Conservation (phyloP, 108 stramenopile species). For the Nitzschia putrida region DNA sequence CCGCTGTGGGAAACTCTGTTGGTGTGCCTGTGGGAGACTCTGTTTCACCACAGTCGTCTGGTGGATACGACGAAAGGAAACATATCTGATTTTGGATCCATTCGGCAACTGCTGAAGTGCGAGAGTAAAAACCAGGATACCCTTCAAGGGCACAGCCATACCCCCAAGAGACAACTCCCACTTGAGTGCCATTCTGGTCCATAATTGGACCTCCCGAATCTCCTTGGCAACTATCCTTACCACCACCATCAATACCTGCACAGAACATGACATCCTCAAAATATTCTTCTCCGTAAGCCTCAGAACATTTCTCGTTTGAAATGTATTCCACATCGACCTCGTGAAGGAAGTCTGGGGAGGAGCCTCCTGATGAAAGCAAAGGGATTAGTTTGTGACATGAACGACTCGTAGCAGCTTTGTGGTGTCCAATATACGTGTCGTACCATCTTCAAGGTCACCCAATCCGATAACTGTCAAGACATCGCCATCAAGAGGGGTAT, state of each 20-base stretch:
- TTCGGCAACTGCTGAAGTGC: slow-evolving; percentile 26
- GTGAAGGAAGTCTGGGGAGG: background rate
- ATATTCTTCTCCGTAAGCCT: slow-evolving; percentile 9
- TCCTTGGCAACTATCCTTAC: slow-evolving; percentile 17
- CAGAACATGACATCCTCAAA: slow-evolving; percentile 19
- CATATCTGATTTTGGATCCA: slow-evolving; percentile 52
- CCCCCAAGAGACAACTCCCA: slow-evolving; percentile 37
- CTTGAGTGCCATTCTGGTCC: background rate
- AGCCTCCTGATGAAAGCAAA: background rate
- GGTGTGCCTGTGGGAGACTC: background rate
- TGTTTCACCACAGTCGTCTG: slow-evolving; percentile 11
- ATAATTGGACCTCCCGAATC: slow-evolving; percentile 34
- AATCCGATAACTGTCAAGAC: slow-evolving; percentile 28
- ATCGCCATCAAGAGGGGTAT: slow-evolving; percentile 5
- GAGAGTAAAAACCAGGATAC: slow-evolving; percentile 54
- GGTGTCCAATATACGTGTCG: background rate
- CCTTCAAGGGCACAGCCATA: slow-evolving; percentile 38
- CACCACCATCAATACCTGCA: slow-evolving; percentile 13
- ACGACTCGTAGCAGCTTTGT: background rate
- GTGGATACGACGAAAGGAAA: slow-evolving; percentile 21
- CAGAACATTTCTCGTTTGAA: slow-evolving; percentile 4
- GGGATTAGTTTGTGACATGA: background rate
- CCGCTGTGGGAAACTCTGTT: too few relatives aligned
- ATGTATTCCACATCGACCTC: slow-evolving; percentile 24
- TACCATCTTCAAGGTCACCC: slow-evolving; percentile 7